Evolutionary conservation across 768 basidiomycete species (phyloP), one percentile per base, ranked within the genome.

Genomic region (Boletus edulis): DNA sequence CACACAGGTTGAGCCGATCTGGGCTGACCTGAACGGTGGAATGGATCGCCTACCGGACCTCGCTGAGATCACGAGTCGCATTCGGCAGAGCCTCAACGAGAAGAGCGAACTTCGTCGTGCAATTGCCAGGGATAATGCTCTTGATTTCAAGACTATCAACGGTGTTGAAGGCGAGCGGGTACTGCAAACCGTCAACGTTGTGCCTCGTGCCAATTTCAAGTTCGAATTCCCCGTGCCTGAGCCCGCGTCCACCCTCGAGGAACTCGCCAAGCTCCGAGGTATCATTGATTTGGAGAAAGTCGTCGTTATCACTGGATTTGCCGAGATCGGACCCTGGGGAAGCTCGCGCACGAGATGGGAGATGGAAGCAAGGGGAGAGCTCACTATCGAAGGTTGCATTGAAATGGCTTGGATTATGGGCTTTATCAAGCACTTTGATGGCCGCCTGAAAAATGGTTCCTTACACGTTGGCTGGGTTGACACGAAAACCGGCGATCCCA

Each of bases 381-480:
- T 98, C 73, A 94, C 95, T 2, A 95, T 98, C 63, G 89, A 97
- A 71, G 97, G 97, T 18, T 93, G 92, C 66, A 97, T 99, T 66
- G 97, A 99, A 76, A 96, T 99, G 91, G 95, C 96, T 3, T 99
- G 96, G 95, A 87, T 98, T 73, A 98, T 95, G 92, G 96, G 97
- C 40, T 85, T 83, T 75, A 97, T 98, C 82, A 97, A 95, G 73
- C 94, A 99, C 78, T 96, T 98, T 73, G 92, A 99, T 62, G 97
- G 97, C 17, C 94, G 94, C 54, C 81, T 98, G 62, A 94, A 96
- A 76, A 85, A 90, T 62, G 94, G 93, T 42, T 83, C 90, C 32
- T 79, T 96, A 32, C 89, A 98, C 66, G 96, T 99, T 62, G 97
- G 97, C 34, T 99, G 97, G 97, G 94, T 98, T 46, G 96, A 98